phyloP scores from a whole-genome alignment of 2,329 filamentous ascomycete genomes.

The Aaosphaeria arxii region DNA sequence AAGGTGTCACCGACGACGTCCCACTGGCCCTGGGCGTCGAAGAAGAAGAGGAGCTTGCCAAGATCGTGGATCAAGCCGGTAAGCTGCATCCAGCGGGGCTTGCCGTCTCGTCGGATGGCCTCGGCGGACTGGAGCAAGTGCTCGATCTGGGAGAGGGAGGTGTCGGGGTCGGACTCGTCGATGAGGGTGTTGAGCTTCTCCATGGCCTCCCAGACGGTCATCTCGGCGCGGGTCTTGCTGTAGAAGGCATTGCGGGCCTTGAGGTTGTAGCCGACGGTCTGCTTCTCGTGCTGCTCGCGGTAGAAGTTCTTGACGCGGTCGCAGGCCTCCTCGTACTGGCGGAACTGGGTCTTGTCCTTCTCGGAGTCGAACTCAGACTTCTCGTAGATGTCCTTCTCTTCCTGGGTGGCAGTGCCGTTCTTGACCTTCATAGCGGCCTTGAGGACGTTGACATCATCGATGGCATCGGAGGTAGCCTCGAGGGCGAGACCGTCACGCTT shows the following conservation, averaged over 20 bases:
- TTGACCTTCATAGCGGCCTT: constrained; percentile 54
- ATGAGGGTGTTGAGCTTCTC: constrained; percentile 89
- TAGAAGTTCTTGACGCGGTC: constrained; percentile 87
- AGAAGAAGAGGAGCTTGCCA: constrained; percentile 77
- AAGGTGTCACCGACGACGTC: constrained; percentile 89
- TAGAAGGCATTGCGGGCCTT: constrained; percentile 71
- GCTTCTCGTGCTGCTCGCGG: constrained; percentile 66
- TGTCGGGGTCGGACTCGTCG: constrained; percentile 89
- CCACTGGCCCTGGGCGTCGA: constrained; percentile 85
- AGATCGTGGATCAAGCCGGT: constrained; percentile 76
- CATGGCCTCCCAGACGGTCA: constrained; percentile 89
- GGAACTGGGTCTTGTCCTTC: constrained; percentile 78
- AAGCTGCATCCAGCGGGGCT: constrained; percentile 79
- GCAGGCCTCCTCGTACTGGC: constrained; percentile 79
- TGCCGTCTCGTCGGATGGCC: constrained; percentile 81
- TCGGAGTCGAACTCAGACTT: constrained; percentile 66
- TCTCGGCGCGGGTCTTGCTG: constrained; percentile 65
- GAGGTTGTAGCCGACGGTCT: constrained; percentile 82
- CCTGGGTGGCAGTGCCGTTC: constrained; percentile 43
- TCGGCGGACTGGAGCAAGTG: constrained; percentile 86
- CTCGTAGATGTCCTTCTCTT: constrained; percentile 51
- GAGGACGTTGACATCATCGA: constrained; percentile 60
- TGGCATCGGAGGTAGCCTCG: constrained; percentile 57
- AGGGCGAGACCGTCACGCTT: constrained; percentile 56
- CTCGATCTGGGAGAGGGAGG: constrained; percentile 81